Percentiles rank a stretch among this genome's conserved stretches.
Evolutionary conservation across 495 filamentous ascomycete genomes (phyloP).

Genomic region (Cetradonia linearis): DNA sequence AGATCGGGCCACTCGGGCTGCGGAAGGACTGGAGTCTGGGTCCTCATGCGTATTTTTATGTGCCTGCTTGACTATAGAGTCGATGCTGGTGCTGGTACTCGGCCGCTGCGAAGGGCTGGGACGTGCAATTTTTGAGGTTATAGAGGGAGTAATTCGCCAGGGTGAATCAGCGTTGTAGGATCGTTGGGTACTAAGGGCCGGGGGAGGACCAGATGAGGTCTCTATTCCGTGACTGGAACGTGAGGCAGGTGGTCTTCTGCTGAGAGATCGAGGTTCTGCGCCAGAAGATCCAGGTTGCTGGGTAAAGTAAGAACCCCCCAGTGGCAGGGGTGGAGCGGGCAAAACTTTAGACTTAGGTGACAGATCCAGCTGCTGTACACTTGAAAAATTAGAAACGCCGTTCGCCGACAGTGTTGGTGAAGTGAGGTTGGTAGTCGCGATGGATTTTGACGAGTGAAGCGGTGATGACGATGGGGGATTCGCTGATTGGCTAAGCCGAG

Average conservation of each 20-base stretch:
- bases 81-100: conserved; percentile 12
- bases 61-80: conserved; percentile 11
- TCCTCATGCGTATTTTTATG: neutral
- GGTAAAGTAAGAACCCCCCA: conserved; percentile 29
- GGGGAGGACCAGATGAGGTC: conserved; percentile 36
- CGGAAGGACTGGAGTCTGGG: neutral
- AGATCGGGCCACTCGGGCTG: neutral
- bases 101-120: neutral
- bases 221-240: conserved; percentile 37
- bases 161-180: conserved; percentile 27
- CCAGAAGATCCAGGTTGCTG: conserved; percentile 26
- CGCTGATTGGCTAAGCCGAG: conserved; percentile 14
- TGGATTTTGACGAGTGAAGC: conserved; percentile 7
- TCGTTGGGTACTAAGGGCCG: conserved; percentile 36
- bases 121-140: neutral
- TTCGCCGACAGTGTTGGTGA: neutral
- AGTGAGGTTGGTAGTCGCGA: conserved; percentile 8
- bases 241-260: conserved; percentile 33
- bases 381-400: neutral
- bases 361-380: conserved; percentile 3
- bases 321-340: conserved; percentile 2
- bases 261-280: conserved; percentile 28
- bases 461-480: conserved; percentile 14
- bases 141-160: conserved; percentile 10
- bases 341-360: conserved; percentile 15